Evolutionary conservation across 306 rosid species (phyloP), one percentile per base, ranked within the genome.

Genomic region (Cicer judaicum): DNA sequence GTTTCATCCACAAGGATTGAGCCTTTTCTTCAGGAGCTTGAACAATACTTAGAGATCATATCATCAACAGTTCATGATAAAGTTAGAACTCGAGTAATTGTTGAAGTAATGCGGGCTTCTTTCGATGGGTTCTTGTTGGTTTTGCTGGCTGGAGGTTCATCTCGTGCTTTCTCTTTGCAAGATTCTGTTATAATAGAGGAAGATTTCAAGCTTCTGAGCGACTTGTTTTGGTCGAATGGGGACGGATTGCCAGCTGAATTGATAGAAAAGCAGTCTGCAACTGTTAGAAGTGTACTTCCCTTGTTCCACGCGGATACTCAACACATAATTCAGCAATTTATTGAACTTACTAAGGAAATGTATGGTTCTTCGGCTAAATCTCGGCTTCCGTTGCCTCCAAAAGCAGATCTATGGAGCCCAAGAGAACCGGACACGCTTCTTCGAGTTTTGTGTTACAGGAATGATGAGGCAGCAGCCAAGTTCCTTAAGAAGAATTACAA

Each of bases 181-280:
- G 96, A 92, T 89, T 84, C 92, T 41, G 80, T 56, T 38, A 40
- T 88, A 19, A 62, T 94, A 74, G 89, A 90, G 78, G 99, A 90
- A 83, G 99, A 94, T 64, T 94, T 94, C 67, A 92, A 89, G 86
- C 83, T 72, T 85, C 87, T 94, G 18, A 85, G 85, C 0, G 97
- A 89, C 73, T 84, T 94, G 48, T 92, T 94, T 85, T 94, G 99
- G 99, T 94, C 99, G 10, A 89, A 86, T 42, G 99, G 99, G 56
- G 97, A 92, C 81, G 97, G 99, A 39, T 82, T 94, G 75, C 99
- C 99, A 1, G 74, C 72, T 39, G 97, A 94, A 52, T 74, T 92
- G 74, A 90, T 94, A 34, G 85, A 78, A 50, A 94, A 89, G 71
- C 85, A 76, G 49, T 88, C 97, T 9, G 60, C 82, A 41, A 89